Conservation (phyloP, 345 rosid species). For the Linum trigynum region DNA sequence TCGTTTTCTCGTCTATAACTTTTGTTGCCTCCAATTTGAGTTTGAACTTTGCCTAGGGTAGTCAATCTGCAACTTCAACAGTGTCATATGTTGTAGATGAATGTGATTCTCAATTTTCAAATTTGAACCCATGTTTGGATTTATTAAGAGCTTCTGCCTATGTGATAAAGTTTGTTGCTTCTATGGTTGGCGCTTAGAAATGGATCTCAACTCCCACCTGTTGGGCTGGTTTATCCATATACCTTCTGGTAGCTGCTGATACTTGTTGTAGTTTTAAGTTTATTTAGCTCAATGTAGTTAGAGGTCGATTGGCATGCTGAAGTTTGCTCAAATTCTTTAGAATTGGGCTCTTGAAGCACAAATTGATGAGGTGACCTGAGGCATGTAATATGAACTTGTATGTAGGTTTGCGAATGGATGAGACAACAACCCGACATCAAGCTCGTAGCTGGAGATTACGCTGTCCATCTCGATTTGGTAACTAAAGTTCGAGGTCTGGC, state of each 20-base stretch:
- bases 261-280: too few relatives aligned
- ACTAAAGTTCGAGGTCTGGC: slow-evolving; percentile 66
- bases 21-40: neutral
- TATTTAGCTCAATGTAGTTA: too few relatives aligned
- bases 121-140: neutral
- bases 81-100: neutral
- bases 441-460: slow-evolving; percentile 77
- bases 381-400: neutral
- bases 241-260: neutral
- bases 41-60: neutral
- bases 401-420: slow-evolving; percentile 94
- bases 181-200: too few relatives aligned
- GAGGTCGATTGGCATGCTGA: too few relatives aligned
- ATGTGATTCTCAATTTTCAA: too few relatives aligned
- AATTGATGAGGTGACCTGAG: neutral
- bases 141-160: neutral
- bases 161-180: too few relatives aligned
- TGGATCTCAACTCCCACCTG: too few relatives aligned
- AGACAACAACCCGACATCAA: slow-evolving; percentile 55
- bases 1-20: neutral
- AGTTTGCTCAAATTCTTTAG: too few relatives aligned
- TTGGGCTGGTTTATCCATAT: neutral
- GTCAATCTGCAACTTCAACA: neutral
- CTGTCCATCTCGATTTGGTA: slow-evolving; percentile 80
- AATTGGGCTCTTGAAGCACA: too few relatives aligned